Conservation (phyloP, 495 filamentous ascomycete genomes). For the Aspergillus mulundensis region DNA sequence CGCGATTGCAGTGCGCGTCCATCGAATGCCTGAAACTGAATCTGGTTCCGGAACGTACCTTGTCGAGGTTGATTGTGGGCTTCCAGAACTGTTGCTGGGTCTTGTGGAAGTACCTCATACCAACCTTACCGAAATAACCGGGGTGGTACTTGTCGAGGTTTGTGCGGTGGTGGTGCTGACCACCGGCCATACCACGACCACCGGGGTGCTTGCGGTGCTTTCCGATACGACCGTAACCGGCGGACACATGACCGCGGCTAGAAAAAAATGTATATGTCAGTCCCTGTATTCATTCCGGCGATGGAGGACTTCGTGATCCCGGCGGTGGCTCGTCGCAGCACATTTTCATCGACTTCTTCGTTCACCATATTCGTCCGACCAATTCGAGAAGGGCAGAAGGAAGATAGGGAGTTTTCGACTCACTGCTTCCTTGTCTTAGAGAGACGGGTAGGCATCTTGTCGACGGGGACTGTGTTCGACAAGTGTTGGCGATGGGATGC, state of each 20-base stretch:
- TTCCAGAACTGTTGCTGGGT: slow-evolving; percentile 88
- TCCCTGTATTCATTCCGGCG: slow-evolving; percentile 14
- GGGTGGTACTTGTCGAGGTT: slow-evolving; percentile 95
- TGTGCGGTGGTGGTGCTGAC: slow-evolving; percentile 88
- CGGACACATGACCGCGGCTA: slow-evolving; percentile 90
- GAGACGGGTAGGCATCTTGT: slow-evolving; percentile 77
- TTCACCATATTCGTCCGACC: slow-evolving; percentile 13
- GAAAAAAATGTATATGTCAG: slow-evolving; percentile 24
- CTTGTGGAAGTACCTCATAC: slow-evolving; percentile 95
- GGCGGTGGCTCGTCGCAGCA: neutral
- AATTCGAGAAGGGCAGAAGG: slow-evolving; percentile 13
- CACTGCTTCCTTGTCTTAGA: slow-evolving; percentile 83
- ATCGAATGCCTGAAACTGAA: neutral
- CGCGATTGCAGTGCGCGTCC: neutral
- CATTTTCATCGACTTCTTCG: slow-evolving; percentile 8
- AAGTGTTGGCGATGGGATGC: slow-evolving; percentile 45
- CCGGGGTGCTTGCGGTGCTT: slow-evolving; percentile 93
- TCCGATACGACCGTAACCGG: slow-evolving; percentile 87
- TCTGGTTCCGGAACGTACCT: slow-evolving; percentile 50
- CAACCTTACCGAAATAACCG: slow-evolving; percentile 97
- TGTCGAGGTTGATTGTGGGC: slow-evolving; percentile 85
- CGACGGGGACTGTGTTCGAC: slow-evolving; percentile 42
- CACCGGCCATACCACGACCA: slow-evolving; percentile 95
- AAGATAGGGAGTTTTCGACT: slow-evolving; percentile 35
- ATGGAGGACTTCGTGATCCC: neutral